Conservation (phyloP, 2,329 filamentous ascomycete species). For the Aspergillus fijiensis region DNA sequence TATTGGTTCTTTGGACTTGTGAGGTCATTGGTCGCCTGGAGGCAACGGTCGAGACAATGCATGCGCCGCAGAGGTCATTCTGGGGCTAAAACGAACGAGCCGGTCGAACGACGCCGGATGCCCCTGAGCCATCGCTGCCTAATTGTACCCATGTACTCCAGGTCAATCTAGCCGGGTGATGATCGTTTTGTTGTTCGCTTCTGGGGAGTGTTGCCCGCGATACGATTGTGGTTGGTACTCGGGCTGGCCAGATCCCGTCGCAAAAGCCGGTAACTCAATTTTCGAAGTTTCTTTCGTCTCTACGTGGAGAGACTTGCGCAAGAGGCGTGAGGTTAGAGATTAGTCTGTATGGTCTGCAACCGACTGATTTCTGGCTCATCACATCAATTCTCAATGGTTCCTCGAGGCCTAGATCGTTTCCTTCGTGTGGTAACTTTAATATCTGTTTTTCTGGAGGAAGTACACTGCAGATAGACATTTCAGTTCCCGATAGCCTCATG, state of each 20-base stretch:
- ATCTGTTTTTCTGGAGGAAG: too few species aligned
- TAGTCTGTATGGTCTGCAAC: too few species aligned
- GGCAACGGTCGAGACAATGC: neutral
- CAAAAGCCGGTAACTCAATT: neutral
- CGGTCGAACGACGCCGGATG: slow-evolving; percentile 7
- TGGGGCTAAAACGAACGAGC: neutral
- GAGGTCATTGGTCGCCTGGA: neutral
- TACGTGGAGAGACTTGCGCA: neutral
- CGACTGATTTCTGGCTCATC: too few species aligned
- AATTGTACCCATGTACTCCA: neutral
- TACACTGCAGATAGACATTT: too few species aligned
- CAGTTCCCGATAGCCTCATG: too few species aligned
- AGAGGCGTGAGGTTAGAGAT: neutral
- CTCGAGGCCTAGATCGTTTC: too few species aligned
- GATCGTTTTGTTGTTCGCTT: neutral
- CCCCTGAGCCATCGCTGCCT: neutral
- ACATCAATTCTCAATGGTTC: too few species aligned
- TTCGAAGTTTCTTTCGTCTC: too few species aligned
- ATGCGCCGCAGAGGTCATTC: neutral
- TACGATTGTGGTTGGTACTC: neutral
- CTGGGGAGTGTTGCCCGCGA: neutral
- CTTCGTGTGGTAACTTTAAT: too few species aligned
- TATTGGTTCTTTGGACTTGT: neutral
- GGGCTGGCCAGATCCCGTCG: neutral
- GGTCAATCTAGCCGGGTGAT: neutral